Percentiles rank a stretch among this genome's conserved stretches.
Evolutionary conservation across 805 yeast genomes (phyloP).

Genomic region (Grigorovia yakushimaensis): DNA sequence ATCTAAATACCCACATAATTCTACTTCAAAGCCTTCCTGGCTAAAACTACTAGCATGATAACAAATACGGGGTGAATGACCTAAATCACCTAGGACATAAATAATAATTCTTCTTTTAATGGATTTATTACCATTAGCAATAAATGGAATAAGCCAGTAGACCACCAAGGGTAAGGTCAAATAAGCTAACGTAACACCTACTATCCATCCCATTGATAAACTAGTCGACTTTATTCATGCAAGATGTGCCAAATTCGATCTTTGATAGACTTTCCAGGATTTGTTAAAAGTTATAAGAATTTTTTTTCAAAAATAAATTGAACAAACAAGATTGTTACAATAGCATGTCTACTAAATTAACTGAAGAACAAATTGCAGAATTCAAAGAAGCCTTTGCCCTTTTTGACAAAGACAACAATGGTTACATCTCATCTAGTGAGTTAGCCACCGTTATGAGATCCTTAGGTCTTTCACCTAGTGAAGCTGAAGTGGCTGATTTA

Average conservation of each 20-base stretch:
- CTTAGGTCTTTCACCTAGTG: constrained; percentile 95
- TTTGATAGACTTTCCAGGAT: neutral
- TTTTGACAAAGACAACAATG: constrained; percentile 94
- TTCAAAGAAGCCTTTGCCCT: constrained; percentile 96
- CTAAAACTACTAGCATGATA: constrained; percentile 80
- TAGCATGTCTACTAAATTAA: constrained; percentile 45
- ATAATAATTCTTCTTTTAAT: constrained; percentile 52
- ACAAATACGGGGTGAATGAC: constrained; percentile 91
- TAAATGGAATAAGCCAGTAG: constrained; percentile 29
- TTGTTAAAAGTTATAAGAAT: neutral
- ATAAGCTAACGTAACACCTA: constrained; percentile 32
- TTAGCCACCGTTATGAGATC: constrained; percentile 98
- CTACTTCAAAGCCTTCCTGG: constrained; percentile 60
- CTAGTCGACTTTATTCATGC: no score
- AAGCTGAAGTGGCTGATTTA: constrained; percentile 91
- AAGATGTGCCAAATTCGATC: neutral
- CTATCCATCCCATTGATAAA: constrained; percentile 6
- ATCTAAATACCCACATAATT: constrained; percentile 74
- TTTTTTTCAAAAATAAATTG: neutral
- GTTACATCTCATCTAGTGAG: constrained; percentile 91
- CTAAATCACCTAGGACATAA: constrained; percentile 84
- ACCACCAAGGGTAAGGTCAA: constrained; percentile 30
- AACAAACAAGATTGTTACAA: neutral
- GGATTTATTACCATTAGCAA: constrained; percentile 28
- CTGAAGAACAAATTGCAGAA: constrained; percentile 93